Percentiles rank a stretch among this genome's conserved stretches.
Evolutionary conservation across 2,329 filamentous ascomycete species (phyloP).

Genomic region (Sphaceloma murrayae): DNA sequence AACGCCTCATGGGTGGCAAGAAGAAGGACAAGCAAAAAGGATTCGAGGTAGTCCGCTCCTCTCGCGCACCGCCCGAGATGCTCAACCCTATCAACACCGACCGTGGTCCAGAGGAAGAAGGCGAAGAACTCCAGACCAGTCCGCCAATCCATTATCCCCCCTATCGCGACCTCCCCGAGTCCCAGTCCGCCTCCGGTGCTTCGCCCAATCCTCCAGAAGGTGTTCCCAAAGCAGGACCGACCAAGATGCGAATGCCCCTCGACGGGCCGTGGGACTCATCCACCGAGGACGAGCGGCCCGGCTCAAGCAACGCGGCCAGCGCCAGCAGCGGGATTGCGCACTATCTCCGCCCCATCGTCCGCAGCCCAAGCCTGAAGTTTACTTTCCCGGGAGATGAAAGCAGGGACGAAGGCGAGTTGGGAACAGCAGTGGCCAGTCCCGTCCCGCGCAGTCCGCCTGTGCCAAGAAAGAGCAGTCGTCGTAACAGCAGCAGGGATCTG

Average conservation of each 20-base stretch:
- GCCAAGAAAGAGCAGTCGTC: conserved; percentile 4
- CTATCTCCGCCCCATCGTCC: conserved; percentile 17
- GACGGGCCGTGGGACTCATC: conserved; percentile 18
- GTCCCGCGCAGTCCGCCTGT: neutral
- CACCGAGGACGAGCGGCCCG: conserved; percentile 11
- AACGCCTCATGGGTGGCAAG: conserved; percentile 67
- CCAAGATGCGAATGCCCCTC: conserved; percentile 16
- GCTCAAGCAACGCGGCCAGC: neutral
- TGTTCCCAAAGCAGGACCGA: conserved; percentile 15
- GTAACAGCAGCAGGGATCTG: conserved; percentile 12
- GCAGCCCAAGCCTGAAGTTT: conserved; percentile 18
- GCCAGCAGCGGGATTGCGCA: conserved; percentile 3
- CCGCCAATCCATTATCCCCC: conserved; percentile 27
- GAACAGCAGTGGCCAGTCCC: neutral
- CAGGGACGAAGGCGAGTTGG: neutral
- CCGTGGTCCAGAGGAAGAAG: conserved; percentile 47
- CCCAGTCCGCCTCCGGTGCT: conserved; percentile 20
- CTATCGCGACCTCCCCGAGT: conserved; percentile 26
- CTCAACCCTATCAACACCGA: conserved; percentile 32
- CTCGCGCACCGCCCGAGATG: conserved; percentile 55
- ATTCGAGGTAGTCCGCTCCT: conserved; percentile 89
- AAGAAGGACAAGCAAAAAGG: conserved; percentile 92
- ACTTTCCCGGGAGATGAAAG: conserved; percentile 8
- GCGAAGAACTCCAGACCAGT: conserved; percentile 28
- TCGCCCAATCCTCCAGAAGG: conserved; percentile 17